Percentiles rank a stretch among this genome's conserved stretches.
phyloP scores from a whole-genome alignment of 148 eudicot species.

The Tetragonia tetragonoides region DNA sequence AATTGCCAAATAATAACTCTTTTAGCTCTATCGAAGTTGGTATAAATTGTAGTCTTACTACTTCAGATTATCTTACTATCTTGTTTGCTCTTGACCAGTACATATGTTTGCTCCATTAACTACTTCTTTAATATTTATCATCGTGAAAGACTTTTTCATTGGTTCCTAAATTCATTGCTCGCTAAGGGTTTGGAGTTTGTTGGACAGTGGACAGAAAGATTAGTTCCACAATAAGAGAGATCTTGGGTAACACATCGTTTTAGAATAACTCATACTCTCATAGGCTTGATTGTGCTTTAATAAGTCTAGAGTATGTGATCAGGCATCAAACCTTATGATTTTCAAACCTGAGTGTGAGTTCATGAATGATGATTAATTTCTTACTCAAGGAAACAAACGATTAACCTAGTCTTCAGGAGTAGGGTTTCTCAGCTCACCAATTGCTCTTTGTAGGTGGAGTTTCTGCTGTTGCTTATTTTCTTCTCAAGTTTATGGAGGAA shows the following conservation, averaged over 20 bases:
- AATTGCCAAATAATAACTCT: too few relatives aligned
- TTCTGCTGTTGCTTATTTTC: neutral
- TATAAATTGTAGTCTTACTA: too few relatives aligned
- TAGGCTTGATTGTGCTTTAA: neutral
- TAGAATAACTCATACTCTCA: neutral
- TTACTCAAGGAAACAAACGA: neutral
- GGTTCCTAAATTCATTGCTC: neutral
- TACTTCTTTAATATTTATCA: neutral
- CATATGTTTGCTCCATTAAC: neutral
- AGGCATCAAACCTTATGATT: neutral
- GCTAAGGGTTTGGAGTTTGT: neutral
- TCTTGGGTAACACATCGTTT: neutral
- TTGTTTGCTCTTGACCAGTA: neutral
- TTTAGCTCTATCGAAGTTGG: too few relatives aligned
- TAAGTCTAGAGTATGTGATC: neutral
- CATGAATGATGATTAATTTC: neutral
- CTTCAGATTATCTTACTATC: neutral
- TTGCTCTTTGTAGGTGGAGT: neutral
- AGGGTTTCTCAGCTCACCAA: neutral
- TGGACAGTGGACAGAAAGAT: neutral
- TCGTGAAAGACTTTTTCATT: neutral
- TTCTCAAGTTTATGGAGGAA: neutral
- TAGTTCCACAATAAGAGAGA: neutral
- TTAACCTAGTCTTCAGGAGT: neutral
- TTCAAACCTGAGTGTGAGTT: neutral